A percentile compares a stretch with the other conserved stretches of the same genome.
These are phyloP conservation scores for Rosa multiflora DNA, from an alignment of 306 rosid genomes.

Conservation along the genomic window DNA sequence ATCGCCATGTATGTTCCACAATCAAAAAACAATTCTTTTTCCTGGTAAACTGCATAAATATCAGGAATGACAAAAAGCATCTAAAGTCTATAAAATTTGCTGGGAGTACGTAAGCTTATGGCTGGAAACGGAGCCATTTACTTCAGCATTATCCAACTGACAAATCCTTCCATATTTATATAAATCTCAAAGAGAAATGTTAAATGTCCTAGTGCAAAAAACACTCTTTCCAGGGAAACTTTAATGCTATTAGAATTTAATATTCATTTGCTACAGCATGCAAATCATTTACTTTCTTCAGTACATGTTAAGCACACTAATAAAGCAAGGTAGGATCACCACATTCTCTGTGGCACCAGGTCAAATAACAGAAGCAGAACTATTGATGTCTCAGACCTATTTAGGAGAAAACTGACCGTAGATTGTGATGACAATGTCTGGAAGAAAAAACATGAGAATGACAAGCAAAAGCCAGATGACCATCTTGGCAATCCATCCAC, in stretches of 20 bases:
- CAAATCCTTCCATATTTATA: neutral
- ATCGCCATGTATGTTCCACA: neutral
- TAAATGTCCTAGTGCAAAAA: neutral
- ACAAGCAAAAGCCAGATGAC: conserved; percentile 79
- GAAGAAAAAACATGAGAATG: conserved; percentile 79
- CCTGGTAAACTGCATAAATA: neutral
- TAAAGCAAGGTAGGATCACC: neutral
- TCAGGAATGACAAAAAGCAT: neutral
- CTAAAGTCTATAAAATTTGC: too few species aligned
- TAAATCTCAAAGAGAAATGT: neutral
- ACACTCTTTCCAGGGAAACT: neutral
- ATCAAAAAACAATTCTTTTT: neutral
- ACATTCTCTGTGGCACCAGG: neutral
- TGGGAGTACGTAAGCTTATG: neutral
- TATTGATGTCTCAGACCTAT: neutral
- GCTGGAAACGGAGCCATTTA: neutral
- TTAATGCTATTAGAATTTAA: neutral
- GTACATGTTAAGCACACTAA: conserved; percentile 4
- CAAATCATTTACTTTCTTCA: neutral
- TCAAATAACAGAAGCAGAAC: conserved; percentile 9
- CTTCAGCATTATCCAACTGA: neutral
- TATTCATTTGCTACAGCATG: neutral
- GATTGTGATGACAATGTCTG: conserved; percentile 50
- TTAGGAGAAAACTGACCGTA: conserved; percentile 54
- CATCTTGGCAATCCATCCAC: conserved; percentile 84